These are phyloP conservation scores for Emydomyces testavorans DNA, from an alignment of 2,329 filamentous ascomycete species.

Conservation along the genomic window DNA sequence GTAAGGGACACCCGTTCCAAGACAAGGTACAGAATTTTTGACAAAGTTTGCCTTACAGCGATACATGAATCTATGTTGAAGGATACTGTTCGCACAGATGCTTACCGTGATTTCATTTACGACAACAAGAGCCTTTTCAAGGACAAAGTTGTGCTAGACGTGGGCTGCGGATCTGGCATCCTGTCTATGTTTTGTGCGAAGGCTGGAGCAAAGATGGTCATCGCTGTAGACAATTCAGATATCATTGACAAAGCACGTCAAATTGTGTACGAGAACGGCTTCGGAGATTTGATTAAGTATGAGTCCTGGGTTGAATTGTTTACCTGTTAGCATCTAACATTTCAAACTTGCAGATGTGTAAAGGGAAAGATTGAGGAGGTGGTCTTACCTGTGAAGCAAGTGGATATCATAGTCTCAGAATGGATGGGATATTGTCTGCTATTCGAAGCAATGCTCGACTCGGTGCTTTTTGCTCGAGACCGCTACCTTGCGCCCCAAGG, in stretches of 20 bases:
- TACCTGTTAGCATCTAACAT: constrained; percentile 9
- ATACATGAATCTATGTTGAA: constrained; percentile 97
- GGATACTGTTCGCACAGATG: constrained; percentile 74
- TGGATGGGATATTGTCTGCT: constrained; percentile 96
- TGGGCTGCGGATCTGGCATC: constrained; percentile 77
- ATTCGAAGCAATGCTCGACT: constrained; percentile 93
- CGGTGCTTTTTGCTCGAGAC: constrained; percentile 78
- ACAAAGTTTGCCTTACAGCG: constrained; percentile 38
- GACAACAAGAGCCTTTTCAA: constrained; percentile 77
- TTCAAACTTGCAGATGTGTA: constrained; percentile 43
- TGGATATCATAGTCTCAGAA: constrained; percentile 91
- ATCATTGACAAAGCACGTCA: constrained; percentile 80
- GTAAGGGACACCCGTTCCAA: constrained; percentile 36
- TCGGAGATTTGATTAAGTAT: constrained; percentile 58
- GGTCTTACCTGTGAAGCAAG: constrained; percentile 60
- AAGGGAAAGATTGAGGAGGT: constrained; percentile 85
- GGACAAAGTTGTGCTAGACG: constrained; percentile 77
- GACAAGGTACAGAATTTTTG: neutral
- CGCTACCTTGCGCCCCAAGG: constrained; percentile 70
- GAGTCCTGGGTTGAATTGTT: neutral
- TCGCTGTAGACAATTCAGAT: constrained; percentile 83
- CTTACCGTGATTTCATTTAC: constrained; percentile 92
- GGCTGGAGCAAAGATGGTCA: constrained; percentile 73
- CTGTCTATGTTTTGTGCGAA: constrained; percentile 89
- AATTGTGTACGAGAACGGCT: constrained; percentile 70